Evolutionary conservation across 495 filamentous ascomycete genomes (phyloP), one percentile per base, ranked within the genome.

Genomic region (Aspergillus leporis): DNA sequence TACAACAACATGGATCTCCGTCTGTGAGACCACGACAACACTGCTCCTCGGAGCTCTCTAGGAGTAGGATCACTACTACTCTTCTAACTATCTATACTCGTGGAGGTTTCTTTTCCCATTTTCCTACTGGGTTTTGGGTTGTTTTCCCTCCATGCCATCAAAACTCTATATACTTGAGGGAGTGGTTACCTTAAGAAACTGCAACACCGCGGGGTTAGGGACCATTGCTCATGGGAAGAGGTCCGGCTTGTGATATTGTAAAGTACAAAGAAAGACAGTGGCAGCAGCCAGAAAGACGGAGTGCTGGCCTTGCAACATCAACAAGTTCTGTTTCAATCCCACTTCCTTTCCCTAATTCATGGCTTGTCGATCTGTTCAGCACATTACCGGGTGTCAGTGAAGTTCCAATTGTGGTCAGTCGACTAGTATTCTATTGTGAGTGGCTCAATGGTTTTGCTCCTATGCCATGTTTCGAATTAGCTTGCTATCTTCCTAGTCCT

Each of bases 381-480:
- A 63, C 67, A 5, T 51, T 71, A 18, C 67, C 71, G 4, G 71
- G 71, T 14, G 56, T 60, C 1, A 59, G 31, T 49, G 69, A 70
- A 40, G 30, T 65, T 12, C 64, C 67, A 38, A 51, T 49, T 10
- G 62, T 67, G 62, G 60, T 70, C 49, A 62, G 62, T 12, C 49
- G 59, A 48, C 54, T 75, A 49, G 32, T 74, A 16, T 66, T 66
- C 52, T 72, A 75, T 47, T 75, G 72, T 75, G 62, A 64, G 71
- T 62, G 16, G 8, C 41, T 36, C 45, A 32, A 4, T 51, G 14
- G 23, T 28, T 18, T 21, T 54, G 38, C 18, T 16, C 36, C 23
- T 34, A 8, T 16, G 32, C 28, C 31, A 34, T 41, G 13, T 52
- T 47, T 46, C 14, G n/a, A 55, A 40, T 43, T 18, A 49, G 14